These are phyloP conservation scores for Voacanga thouarsii DNA, from an alignment of 257 asterid species.

Conservation along the genomic window DNA sequence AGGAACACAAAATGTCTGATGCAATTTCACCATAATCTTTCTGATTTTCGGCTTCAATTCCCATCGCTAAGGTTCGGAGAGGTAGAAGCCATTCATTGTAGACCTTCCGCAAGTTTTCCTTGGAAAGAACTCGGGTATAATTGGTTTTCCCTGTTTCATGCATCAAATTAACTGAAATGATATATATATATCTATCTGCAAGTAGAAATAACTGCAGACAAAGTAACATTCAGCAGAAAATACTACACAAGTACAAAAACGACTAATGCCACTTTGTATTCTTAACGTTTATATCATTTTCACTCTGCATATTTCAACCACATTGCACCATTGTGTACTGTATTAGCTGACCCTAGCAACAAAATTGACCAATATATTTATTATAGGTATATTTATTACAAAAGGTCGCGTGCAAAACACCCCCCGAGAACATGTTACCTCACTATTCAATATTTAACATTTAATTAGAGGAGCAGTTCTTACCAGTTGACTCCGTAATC, in stretches of 20 bases:
- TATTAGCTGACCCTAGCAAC: background rate
- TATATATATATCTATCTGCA: too few species aligned
- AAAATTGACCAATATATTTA: background rate
- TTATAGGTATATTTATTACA: too few species aligned
- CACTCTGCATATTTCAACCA: background rate
- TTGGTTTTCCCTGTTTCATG: slow-evolving; percentile 65
- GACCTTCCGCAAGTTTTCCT: slow-evolving; percentile 49
- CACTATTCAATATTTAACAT: background rate
- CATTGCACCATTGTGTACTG: background rate
- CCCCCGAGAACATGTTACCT: background rate
- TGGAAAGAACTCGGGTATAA: slow-evolving; percentile 49
- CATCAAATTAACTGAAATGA: background rate
- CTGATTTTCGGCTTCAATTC: slow-evolving; percentile 41
- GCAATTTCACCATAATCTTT: slow-evolving; percentile 26
- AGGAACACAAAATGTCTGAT: slow-evolving; percentile 38
- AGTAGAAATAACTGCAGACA: background rate
- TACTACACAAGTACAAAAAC: background rate
- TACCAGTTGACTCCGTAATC: slow-evolving; percentile 76
- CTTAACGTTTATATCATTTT: background rate
- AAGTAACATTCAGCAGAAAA: background rate
- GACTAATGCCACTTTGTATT: background rate
- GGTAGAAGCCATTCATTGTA: slow-evolving; percentile 85
- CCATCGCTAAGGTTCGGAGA: slow-evolving; percentile 52
- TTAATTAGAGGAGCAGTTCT: background rate
- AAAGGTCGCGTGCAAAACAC: background rate